Evolutionary conservation across 129 eudicot genomes (phyloP), one percentile per base, ranked within the genome.

Genomic region (Deinandra increscens): DNA sequence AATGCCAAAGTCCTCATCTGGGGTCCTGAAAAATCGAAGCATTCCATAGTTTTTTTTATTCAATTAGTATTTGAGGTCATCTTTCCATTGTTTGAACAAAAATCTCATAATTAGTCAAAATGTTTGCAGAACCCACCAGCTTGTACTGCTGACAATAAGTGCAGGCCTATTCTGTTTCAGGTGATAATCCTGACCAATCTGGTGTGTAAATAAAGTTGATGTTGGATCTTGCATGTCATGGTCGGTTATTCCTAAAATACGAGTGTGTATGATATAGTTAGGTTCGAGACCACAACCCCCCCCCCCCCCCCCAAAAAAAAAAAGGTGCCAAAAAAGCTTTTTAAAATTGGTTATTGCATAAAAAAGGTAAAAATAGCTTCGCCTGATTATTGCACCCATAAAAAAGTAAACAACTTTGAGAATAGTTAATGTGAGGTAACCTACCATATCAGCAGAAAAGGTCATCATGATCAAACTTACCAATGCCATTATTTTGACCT

Each of bases 1-100:
- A 77, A 93, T 89, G 65, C 89, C 86, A 69, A 93, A 93, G 78
- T 93, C 95, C 82, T 89, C 97, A 89, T 93, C 98, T 55, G 92
- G 90, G 13, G 98, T 93, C 98, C 98, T 89, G 76, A 54, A 78
- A 80, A n/a, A 12, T 15, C 67, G 69, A 44, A 71, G 29, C 20
- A 48, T 45, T 23, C 23, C 10, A 38, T 11, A 29, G 10, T 13
- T 31, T n/a, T 59, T 58, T 1, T 9, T 29, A 58, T 29, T 56
- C 15, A 58, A 29, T 29, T 46, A 43, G 1, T 9, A 45, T 31
- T 34, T n/a, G n/a, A 18, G 74, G 19, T 41, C 43, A 1, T 51
- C n/a, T 48, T 36, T 19, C 53, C 48, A 46, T 38, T 55, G 29
- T 72, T 63, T 60, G 22, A 60, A 63, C 59, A 60, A 53, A 53